phyloP scores from a whole-genome alignment of 2,329 filamentous ascomycete genomes.

The Aureobasidium sp. region DNA sequence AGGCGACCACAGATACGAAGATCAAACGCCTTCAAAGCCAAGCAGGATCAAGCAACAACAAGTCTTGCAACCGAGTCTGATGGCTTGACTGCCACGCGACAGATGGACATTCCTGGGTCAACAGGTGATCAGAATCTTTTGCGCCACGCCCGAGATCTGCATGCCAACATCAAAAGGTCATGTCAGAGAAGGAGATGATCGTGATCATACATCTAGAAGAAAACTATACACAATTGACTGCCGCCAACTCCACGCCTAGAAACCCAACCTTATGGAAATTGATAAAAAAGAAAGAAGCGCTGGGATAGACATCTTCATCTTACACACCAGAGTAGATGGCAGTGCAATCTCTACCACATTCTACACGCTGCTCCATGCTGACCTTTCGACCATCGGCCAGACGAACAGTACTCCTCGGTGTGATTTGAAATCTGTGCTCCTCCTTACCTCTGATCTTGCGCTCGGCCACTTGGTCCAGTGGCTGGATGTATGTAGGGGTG shows the following conservation, averaged over 20 bases:
- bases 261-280: background rate
- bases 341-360: conserved; percentile 76
- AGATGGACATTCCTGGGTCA: too few relatives aligned
- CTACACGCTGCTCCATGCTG: conserved; percentile 75
- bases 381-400: conserved; percentile 61
- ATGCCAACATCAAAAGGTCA: too few relatives aligned
- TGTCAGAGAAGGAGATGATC: background rate
- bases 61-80: too few relatives aligned
- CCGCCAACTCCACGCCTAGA: background rate
- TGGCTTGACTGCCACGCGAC: too few relatives aligned
- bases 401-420: conserved; percentile 64
- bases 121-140: too few relatives aligned
- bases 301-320: background rate
- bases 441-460: conserved; percentile 57
- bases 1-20: background rate
- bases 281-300: background rate
- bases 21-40: too few relatives aligned
- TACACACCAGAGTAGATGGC: conserved; percentile 68
- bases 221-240: background rate
- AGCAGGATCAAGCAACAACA: too few relatives aligned
- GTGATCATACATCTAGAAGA: background rate
- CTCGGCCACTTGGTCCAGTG: conserved; percentile 61
- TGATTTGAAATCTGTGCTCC: conserved; percentile 71
- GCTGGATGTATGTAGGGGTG: conserved; percentile 69
- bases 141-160: too few relatives aligned